Evolutionary conservation across 148 eudicot genomes (phyloP), one percentile per base, ranked within the genome.

Genomic region (Bassia scoparia): DNA sequence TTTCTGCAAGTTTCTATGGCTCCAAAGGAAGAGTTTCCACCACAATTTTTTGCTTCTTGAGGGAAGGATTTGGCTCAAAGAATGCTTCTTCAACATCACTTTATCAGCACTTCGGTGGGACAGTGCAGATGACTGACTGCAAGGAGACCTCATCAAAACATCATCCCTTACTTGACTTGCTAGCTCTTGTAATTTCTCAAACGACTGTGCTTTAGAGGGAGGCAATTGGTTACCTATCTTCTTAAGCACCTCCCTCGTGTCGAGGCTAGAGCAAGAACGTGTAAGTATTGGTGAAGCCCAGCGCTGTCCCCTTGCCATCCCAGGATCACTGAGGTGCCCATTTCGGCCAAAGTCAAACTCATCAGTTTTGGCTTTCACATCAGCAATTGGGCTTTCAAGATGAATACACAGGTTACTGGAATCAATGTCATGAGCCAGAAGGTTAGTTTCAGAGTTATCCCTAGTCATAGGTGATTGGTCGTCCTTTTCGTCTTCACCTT

Each of bases 1-100:
- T 58, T 50, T 76, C 21, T 83, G 92, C 74, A 85, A 54, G 80
- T 93, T 93, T 73, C 98, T 88, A 70, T 91, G 97, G 81, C 95
- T 90, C 98, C 98, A 93, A 3, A 91, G 86, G 81, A 93, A 88
- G 82, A 90, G 78, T 76, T 91, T 90, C 97, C 98, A 93, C 98
- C 98, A 89, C 68, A 93, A 78, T 77, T 59, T 87, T 84, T 88
- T 83, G 79, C 92, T 89, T 61, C 87, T 80, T 0, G 98, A 90
- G 23, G 98, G 98, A 58, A 93, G 86, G 44, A 93, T 82, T 81
- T 93, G 98, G 68, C 95, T 89, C 1, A 89, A 90, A 33, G 97
- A 90, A 68, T 76, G 88, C 85, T 89, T 93, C 86, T 83, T 90
- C 76, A 93, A 58, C 80, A 93, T 88, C 72, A 91, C 93, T 71